These are phyloP conservation scores for Lachancea thermotolerans DNA, from an alignment of 805 yeast genomes.

Conservation along the genomic window DNA sequence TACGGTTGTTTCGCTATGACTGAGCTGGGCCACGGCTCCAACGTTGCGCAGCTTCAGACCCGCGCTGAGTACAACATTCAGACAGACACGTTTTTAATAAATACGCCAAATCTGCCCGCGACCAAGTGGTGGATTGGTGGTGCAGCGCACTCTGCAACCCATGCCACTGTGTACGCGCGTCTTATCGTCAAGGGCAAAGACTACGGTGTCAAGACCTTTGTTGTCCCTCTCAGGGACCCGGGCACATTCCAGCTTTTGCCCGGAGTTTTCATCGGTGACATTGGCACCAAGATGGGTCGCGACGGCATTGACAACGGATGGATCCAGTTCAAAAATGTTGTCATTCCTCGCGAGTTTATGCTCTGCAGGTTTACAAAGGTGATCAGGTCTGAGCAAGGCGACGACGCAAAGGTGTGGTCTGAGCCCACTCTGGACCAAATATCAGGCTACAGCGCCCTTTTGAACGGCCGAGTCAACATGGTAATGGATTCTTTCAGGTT, in stretches of 20 bases:
- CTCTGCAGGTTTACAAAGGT: conserved; percentile 73
- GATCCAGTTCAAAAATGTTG: conserved; percentile 83
- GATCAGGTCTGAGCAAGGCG: conserved; percentile 60
- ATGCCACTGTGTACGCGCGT: conserved; percentile 79
- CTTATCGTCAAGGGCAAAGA: conserved; percentile 75
- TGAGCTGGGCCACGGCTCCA: conserved; percentile 88
- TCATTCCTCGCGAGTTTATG: conserved; percentile 80
- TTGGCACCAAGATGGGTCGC: conserved; percentile 93
- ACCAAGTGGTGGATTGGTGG: conserved; percentile 99
- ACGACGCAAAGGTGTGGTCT: conserved; percentile 32
- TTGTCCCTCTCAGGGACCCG: conserved; percentile 77
- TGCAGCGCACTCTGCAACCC: conserved; percentile 91
- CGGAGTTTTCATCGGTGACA: conserved; percentile 83
- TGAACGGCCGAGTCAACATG: conserved; percentile 88
- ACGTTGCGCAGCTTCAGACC: conserved; percentile 91
- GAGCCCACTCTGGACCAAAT: conserved; percentile 81
- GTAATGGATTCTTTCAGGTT: conserved; percentile 77
- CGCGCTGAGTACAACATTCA: conserved; percentile 69
- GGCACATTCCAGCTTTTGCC: conserved; percentile 62
- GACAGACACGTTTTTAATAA: conserved; percentile 62
- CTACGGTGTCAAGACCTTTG: conserved; percentile 87
- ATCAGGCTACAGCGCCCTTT: conserved; percentile 71
- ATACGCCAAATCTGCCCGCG: conserved; percentile 88
- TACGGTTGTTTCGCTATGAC: conserved; percentile 94
- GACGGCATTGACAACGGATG: conserved; percentile 96